These are phyloP conservation scores for Psilocybe mexicana DNA, from an alignment of 1,284 basidiomycete genomes.

Conservation along the genomic window DNA sequence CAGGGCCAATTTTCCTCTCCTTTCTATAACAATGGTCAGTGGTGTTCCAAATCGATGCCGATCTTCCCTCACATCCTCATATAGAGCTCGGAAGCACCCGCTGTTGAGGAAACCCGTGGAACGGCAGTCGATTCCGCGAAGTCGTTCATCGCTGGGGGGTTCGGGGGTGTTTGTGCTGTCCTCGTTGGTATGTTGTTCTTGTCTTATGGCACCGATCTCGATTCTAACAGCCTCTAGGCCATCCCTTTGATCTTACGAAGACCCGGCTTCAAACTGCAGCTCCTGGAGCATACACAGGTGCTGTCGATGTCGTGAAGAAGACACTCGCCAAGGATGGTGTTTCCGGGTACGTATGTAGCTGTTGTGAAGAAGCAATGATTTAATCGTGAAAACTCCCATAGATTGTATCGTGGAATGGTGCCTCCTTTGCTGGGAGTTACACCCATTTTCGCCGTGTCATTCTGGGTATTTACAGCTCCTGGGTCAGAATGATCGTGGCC, in stretches of 20 bases:
- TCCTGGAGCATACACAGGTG: constrained; percentile 89
- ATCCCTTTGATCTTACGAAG: constrained; percentile 98
- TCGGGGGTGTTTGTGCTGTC: constrained; percentile 86
- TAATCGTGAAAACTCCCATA: constrained; percentile 32
- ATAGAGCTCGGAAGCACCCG: constrained; percentile 26
- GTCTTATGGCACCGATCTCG: background rate
- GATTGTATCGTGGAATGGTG: constrained; percentile 95
- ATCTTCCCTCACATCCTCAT: background rate
- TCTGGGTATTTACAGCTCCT: constrained; percentile 70
- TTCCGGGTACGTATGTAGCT: constrained; percentile 63
- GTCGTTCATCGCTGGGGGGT: constrained; percentile 89
- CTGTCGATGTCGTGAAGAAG: constrained; percentile 92
- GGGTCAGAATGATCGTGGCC: background rate
- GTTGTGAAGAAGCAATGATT: background rate
- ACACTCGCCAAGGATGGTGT: constrained; percentile 88
- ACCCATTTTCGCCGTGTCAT: constrained; percentile 97
- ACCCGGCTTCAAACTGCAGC: constrained; percentile 93
- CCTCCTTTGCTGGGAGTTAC: constrained; percentile 96
- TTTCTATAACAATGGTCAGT: constrained; percentile 13
- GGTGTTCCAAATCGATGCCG: background rate
- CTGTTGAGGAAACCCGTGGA: constrained; percentile 31
- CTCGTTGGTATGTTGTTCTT: constrained; percentile 70
- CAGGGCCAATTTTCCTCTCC: background rate
- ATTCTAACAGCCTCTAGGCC: constrained; percentile 56
- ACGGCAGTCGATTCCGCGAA: constrained; percentile 68